Evolutionary conservation across 768 basidiomycete genomes (phyloP).

Genomic region (Pleurotus citrinopileatus): DNA sequence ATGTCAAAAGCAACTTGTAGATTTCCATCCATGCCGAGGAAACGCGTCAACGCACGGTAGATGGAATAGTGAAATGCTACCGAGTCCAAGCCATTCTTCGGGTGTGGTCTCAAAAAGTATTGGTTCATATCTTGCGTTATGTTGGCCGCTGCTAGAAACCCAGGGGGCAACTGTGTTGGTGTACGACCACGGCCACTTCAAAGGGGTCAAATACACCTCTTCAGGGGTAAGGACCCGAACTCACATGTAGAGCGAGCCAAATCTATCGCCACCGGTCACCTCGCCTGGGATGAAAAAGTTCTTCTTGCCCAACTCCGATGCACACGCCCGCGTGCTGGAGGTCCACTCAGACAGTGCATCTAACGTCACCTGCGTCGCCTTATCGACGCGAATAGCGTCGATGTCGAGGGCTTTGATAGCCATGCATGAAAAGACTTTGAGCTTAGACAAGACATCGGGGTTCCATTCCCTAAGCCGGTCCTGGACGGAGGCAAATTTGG

Average conservation of each 20-base stretch:
- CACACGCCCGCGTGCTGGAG: slow-evolving; percentile 70
- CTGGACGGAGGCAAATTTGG: slow-evolving; percentile 95
- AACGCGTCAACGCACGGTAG: slow-evolving; percentile 82
- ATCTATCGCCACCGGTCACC: slow-evolving; percentile 91
- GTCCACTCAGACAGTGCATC: slow-evolving; percentile 80
- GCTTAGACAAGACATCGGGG: slow-evolving; percentile 71
- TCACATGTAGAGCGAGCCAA: slow-evolving; percentile 83
- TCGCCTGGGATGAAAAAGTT: slow-evolving; percentile 94
- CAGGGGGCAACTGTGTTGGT: slow-evolving; percentile 62
- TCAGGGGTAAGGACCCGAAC: slow-evolving; percentile 22
- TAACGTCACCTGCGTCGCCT: slow-evolving; percentile 88
- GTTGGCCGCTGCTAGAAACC: slow-evolving; percentile 69
- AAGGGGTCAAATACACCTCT: neutral
- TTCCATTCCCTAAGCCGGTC: slow-evolving; percentile 95
- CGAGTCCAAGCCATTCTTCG: slow-evolving; percentile 63
- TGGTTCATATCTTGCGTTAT: slow-evolving; percentile 56
- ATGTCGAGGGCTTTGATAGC: slow-evolving; percentile 85
- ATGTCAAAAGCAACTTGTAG: slow-evolving; percentile 87
- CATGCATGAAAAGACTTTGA: slow-evolving; percentile 80
- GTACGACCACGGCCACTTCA: slow-evolving; percentile 86
- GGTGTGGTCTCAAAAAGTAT: slow-evolving; percentile 75
- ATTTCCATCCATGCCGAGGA: slow-evolving; percentile 96
- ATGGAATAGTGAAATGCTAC: slow-evolving; percentile 94
- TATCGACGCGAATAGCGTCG: slow-evolving; percentile 94
- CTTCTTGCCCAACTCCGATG: slow-evolving; percentile 64